Conservation (phyloP, 1,284 basidiomycete species). For the Ganoderma multipileum region DNA sequence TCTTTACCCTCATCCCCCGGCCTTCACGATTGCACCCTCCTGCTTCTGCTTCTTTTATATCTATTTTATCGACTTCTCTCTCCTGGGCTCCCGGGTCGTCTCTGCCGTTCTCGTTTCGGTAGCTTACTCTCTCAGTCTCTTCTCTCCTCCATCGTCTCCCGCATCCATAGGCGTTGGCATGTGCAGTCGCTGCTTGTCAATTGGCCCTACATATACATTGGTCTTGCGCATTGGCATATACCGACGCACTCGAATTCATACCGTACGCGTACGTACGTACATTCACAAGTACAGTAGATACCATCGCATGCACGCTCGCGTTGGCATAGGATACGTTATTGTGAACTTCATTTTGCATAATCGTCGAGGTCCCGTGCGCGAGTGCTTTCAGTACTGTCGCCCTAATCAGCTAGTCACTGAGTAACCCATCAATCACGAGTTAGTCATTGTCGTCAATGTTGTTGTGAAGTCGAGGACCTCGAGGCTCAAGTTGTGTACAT, state of each 20-base stretch:
- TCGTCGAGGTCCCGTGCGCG: neutral
- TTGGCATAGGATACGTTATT: neutral
- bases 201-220: neutral
- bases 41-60: constrained; percentile 2
- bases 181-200: neutral
- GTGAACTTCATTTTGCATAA: neutral
- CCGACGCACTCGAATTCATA: neutral
- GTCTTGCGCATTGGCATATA: constrained; percentile 1
- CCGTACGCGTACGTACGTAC: too few relatives aligned
- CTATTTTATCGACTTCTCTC: constrained; percentile 6
- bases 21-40: neutral
- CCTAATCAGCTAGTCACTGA: neutral
- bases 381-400: neutral
- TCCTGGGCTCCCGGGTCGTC: neutral
- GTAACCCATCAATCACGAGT: neutral
- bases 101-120: neutral
- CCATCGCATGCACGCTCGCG: neutral
- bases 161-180: neutral
- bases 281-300: neutral
- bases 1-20: neutral
- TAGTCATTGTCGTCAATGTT: too few relatives aligned
- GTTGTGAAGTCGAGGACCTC: too few relatives aligned
- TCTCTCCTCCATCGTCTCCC: neutral
- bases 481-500: too few relatives aligned
- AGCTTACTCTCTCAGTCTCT: neutral